phyloP scores from a whole-genome alignment of 2,329 filamentous ascomycete genomes.

The Fragosphaeria purpurea region DNA sequence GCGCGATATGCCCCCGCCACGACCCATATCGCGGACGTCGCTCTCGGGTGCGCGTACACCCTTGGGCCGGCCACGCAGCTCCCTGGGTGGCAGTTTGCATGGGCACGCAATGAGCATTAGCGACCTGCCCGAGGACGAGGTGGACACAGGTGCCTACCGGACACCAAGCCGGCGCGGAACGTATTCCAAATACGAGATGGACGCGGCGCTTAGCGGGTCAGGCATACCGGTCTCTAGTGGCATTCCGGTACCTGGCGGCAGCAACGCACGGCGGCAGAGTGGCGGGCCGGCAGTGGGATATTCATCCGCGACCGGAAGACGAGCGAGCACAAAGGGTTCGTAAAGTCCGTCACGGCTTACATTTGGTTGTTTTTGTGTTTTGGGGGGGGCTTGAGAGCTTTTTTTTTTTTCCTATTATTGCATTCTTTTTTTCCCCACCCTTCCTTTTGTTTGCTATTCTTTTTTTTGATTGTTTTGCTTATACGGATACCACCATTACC shows the following conservation, averaged over 20 bases:
- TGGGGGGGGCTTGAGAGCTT: background rate
- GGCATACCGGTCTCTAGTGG: constrained; percentile 23
- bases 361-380: no score
- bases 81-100: constrained; percentile 54
- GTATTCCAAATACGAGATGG: constrained; percentile 38
- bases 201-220: constrained; percentile 19
- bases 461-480: constrained; percentile 1
- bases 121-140: constrained; percentile 40
- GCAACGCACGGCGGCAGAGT: constrained; percentile 21
- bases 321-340: constrained; percentile 27
- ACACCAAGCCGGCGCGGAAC: constrained; percentile 48
- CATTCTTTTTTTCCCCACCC: background rate
- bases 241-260: constrained; percentile 33
- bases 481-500: constrained; percentile 1
- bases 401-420: background rate
- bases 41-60: constrained; percentile 52
- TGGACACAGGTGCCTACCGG: constrained; percentile 30
- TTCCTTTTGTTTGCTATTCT: background rate
- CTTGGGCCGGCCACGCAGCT: constrained; percentile 60
- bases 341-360: background rate
- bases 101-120: constrained; percentile 49
- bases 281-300: constrained; percentile 11
- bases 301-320: constrained; percentile 4
- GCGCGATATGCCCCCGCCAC: constrained; percentile 38
- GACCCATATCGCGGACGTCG: constrained; percentile 57